Percentiles rank a stretch among this genome's conserved stretches.
phyloP scores from a whole-genome alignment of 768 basidiomycete genomes.

The Lactarius psammicola region DNA sequence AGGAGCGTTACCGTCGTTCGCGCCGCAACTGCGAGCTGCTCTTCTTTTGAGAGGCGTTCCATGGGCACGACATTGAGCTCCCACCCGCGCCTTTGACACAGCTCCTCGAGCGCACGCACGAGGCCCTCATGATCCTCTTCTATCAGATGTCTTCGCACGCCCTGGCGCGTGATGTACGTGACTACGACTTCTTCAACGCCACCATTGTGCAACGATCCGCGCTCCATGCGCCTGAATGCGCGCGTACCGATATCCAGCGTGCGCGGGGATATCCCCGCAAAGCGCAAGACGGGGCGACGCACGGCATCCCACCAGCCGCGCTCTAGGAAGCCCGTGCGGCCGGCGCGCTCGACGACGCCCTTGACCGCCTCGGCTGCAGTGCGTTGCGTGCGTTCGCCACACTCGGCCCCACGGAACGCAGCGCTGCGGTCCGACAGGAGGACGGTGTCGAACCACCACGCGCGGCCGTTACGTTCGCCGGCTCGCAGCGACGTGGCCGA shows the following conservation, averaged over 20 bases:
- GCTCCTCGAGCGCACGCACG: slow-evolving; percentile 49
- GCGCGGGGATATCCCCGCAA: slow-evolving; percentile 51
- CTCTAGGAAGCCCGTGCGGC: slow-evolving; percentile 32
- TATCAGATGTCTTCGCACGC: slow-evolving; percentile 51
- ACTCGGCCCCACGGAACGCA: slow-evolving; percentile 62
- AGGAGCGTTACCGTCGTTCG: slow-evolving; percentile 60
- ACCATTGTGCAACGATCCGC: slow-evolving; percentile 13
- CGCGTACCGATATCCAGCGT: slow-evolving; percentile 35
- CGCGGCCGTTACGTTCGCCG: slow-evolving; percentile 35
- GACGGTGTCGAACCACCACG: slow-evolving; percentile 69
- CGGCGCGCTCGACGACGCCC: slow-evolving; percentile 44
- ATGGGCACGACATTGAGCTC: slow-evolving; percentile 60
- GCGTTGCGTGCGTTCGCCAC: slow-evolving; percentile 64
- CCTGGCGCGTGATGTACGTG: slow-evolving; percentile 72
- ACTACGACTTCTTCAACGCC: slow-evolving; percentile 51
- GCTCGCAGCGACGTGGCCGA: slow-evolving; percentile 28
- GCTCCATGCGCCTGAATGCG: slow-evolving; percentile 23
- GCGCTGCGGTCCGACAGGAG: slow-evolving; percentile 76
- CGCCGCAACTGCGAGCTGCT: slow-evolving; percentile 65
- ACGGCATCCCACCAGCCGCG: slow-evolving; percentile 82
- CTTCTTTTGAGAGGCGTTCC: slow-evolving; percentile 68
- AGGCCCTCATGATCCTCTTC: slow-evolving; percentile 55
- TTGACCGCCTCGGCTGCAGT: slow-evolving; percentile 66
- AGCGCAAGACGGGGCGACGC: slow-evolving; percentile 60
- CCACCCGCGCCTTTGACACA: slow-evolving; percentile 50